A percentile compares a stretch with the other conserved stretches of the same genome.
Conservation (phyloP, 2,329 filamentous ascomycete genomes). For the Clathrospora elynae region DNA sequence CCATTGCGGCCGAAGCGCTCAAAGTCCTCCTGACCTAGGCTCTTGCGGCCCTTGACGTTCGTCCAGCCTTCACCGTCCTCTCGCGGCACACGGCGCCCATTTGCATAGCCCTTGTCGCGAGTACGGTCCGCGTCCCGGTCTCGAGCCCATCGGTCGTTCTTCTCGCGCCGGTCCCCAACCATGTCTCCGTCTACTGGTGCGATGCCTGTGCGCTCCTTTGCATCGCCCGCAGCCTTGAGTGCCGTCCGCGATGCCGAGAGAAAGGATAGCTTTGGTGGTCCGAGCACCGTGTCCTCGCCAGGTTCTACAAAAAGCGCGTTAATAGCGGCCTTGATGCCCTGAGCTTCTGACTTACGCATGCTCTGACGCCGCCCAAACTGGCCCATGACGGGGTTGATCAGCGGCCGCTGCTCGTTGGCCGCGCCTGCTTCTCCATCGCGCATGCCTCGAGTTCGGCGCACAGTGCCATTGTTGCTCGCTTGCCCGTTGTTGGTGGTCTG, state of each 20-base stretch:
- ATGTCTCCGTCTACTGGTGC: conserved; percentile 49
- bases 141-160: conserved; percentile 50
- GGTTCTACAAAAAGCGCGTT: conserved; percentile 56
- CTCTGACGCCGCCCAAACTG: conserved; percentile 42
- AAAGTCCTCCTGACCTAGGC: conserved; percentile 72
- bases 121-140: conserved; percentile 50
- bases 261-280: conserved; percentile 82
- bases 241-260: conserved; percentile 69
- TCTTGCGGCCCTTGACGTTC: conserved; percentile 74
- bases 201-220: conserved; percentile 44
- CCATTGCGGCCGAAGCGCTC: conserved; percentile 67
- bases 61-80: conserved; percentile 74
- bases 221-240: conserved; percentile 50
- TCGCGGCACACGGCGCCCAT: conserved; percentile 48
- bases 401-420: conserved; percentile 36
- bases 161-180: conserved; percentile 41
- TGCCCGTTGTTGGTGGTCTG: conserved; percentile 34
- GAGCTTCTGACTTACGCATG: conserved; percentile 56
- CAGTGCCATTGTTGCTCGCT: conserved; percentile 29
- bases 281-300: conserved; percentile 80
- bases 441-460: conserved; percentile 31
- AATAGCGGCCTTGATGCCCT: conserved; percentile 45
- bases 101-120: conserved; percentile 45
- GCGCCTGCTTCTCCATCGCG: conserved; percentile 36
- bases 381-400: conserved; percentile 46